Conservation (phyloP, 768 basidiomycete genomes). For the Mycena metata region DNA sequence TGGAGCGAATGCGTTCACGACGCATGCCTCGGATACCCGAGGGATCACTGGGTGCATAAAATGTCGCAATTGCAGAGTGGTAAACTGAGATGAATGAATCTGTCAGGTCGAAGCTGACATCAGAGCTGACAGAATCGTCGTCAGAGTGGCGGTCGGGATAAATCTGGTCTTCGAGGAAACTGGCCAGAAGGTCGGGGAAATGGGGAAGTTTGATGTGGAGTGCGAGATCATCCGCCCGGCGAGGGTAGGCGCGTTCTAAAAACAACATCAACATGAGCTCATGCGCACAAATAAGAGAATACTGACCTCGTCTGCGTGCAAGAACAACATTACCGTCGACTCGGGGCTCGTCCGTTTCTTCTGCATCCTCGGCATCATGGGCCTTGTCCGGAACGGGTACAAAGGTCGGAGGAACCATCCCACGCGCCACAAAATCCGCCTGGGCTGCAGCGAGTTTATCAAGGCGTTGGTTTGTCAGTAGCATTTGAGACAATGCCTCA, state of each 20-base stretch:
- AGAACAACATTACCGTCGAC: conserved; percentile 33
- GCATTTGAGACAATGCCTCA: conserved; percentile 42
- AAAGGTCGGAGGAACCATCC: conserved; percentile 34
- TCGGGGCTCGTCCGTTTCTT: conserved; percentile 6
- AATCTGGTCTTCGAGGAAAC: conserved; percentile 43
- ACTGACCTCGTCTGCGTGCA: conserved; percentile 21
- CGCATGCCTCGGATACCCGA: conserved; percentile 42
- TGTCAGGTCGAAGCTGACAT: conserved; percentile 21
- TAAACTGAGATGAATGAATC: conserved; percentile 26
- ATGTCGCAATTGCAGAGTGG: conserved; percentile 40
- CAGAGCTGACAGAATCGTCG: not conserved
- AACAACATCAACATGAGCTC: not conserved
- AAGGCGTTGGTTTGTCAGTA: conserved; percentile 38
- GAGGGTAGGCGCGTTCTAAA: conserved; percentile 37
- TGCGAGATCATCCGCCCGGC: conserved; percentile 23
- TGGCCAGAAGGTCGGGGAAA: conserved; percentile 35
- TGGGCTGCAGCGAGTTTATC: conserved; percentile 40
- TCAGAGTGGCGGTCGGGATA: conserved; percentile 6
- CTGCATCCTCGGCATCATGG: conserved; percentile 6
- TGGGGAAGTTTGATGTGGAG: conserved; percentile 31
- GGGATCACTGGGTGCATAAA: conserved; percentile 41
- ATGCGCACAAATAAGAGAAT: not conserved
- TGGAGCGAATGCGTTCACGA: conserved; percentile 40
- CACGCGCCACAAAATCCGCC: conserved; percentile 35
- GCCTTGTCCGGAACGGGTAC: conserved; percentile 12